Evolutionary conservation across 1,284 basidiomycete species (phyloP).

Genomic region (Schizophyllum amplum): DNA sequence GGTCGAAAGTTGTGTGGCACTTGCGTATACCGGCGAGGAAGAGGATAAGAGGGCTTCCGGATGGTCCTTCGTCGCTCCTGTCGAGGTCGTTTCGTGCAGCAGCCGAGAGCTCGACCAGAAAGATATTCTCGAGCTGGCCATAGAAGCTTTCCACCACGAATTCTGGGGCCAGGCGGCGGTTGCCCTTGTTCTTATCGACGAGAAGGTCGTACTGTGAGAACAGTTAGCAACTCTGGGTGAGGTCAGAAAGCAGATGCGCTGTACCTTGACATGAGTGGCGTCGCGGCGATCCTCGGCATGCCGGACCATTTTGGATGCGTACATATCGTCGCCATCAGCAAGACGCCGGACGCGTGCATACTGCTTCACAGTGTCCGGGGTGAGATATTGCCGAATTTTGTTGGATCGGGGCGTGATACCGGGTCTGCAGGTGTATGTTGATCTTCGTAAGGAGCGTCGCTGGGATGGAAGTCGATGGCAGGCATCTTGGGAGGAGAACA

Average conservation of each 20-base stretch:
- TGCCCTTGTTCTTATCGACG: slow-evolving; percentile 17
- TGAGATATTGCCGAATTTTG: slow-evolving; percentile 1
- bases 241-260: slow-evolving; percentile 1
- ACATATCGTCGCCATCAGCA: slow-evolving; percentile 18
- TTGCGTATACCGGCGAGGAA: too few relatives aligned
- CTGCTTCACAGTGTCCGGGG: slow-evolving; percentile 8
- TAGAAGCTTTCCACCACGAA: slow-evolving; percentile 13
- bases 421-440: slow-evolving; percentile 3
- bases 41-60: too few relatives aligned
- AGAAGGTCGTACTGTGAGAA: slow-evolving; percentile 18
- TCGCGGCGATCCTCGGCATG: slow-evolving; percentile 14
- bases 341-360: slow-evolving; percentile 20
- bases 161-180: neutral
- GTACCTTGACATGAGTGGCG: slow-evolving; percentile 20
- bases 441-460: neutral
- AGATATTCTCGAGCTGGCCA: slow-evolving; percentile 17
- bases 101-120: slow-evolving; percentile 8
- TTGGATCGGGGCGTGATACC: slow-evolving; percentile 3
- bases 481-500: slow-evolving; percentile 9
- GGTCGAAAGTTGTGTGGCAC: too few relatives aligned
- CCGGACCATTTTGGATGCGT: slow-evolving; percentile 5
- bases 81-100: slow-evolving; percentile 1
- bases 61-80: too few relatives aligned
- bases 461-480: neutral
- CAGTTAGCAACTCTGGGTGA: neutral